Percentiles rank a stretch among this genome's conserved stretches.
These are phyloP conservation scores for Coelastrella sp. DNA, from an alignment of 139 green algal genomes.

Conservation along the genomic window DNA sequence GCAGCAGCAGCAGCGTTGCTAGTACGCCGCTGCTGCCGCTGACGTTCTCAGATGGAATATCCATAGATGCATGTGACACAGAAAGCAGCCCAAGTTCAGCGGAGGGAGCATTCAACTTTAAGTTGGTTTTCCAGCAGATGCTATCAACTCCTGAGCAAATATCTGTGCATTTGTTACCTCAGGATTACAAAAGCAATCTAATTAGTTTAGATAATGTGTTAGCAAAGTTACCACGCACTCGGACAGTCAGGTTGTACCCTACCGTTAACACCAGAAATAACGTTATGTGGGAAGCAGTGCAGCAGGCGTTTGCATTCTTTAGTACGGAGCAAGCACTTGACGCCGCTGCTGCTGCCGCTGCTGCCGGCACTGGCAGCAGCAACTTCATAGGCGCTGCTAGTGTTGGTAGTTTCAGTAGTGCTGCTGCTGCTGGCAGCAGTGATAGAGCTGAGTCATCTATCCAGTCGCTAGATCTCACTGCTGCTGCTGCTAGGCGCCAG, in stretches of 20 bases:
- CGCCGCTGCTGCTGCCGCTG: not conserved
- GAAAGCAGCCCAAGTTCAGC: not conserved
- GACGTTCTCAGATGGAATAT: conserved; percentile 47
- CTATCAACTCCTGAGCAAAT: not conserved
- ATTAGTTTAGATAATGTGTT: conserved; percentile 24
- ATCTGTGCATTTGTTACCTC: too few relatives aligned
- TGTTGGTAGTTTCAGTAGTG: not conserved
- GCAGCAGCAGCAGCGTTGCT: conserved; percentile 1
- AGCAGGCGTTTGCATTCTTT: conserved; percentile 61
- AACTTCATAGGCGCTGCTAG: not conserved
- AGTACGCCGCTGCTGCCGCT: conserved; percentile 51
- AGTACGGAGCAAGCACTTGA: conserved; percentile 20
- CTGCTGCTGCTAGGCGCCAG: conserved; percentile 4
- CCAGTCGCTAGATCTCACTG: conserved; percentile 10
- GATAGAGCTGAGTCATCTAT: conserved; percentile 26
- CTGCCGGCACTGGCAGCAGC: conserved; percentile 4
- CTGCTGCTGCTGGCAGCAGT: not conserved
- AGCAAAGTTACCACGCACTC: not conserved
- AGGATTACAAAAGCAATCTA: not conserved
- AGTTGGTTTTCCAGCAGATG: conserved; percentile 42
- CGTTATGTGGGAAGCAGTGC: conserved; percentile 56
- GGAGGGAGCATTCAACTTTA: conserved; percentile 40
- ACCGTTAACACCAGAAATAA: conserved; percentile 7
- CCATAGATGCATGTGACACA: conserved; percentile 10
- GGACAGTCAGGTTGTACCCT: conserved; percentile 48